Evolutionary conservation across 768 basidiomycete species (phyloP), one percentile per base, ranked within the genome.

Genomic region (Psilocybe sp.): DNA sequence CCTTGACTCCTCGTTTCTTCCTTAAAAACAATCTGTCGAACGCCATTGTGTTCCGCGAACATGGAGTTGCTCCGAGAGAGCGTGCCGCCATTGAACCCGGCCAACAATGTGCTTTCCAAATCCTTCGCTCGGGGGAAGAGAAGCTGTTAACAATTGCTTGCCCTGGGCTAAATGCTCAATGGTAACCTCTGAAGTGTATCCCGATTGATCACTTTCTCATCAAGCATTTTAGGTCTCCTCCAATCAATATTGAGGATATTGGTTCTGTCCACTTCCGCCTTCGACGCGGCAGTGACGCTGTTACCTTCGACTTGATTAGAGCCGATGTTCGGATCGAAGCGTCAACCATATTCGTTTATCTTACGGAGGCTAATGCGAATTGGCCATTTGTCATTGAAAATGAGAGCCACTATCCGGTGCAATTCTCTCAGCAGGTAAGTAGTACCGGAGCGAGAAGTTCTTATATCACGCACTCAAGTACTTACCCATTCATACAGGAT

Each of bases 381-480:
- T 98, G 94, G 92, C 97, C 97, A 1, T 92, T 98, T 65, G 73
- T 77, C 28, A 81, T 99, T 40, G 90, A 95, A 64, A 99, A 99
- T 56, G 82, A 88, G 34, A 95, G 89, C 48, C 87, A 90, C 55
- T 76, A 85, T 51, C 59, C 72, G 0, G 70, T 95, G 54, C 70
- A 71, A 9, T 74, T 96, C 53, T 82, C 73, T 51, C 97, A 99
- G 69, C 81, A 79, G 64, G 94, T 92, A 60, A 56, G 47, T 65
- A 14, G n/a, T 10, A 31, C n/a, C n/a, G n/a, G n/a, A n/a, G n/a
- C n/a, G n/a, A 16, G 46, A 28, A 19, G 35, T 42, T 38, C 14
- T 36, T 43, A 14, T 10, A 14, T 28, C 7, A 28, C 7, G 7
- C 23, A 5, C 20, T 54, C 14, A 40, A 4, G 28, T 4, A 44